A percentile compares a stretch with the other conserved stretches of the same genome.
Evolutionary conservation across 2,329 filamentous ascomycete genomes (phyloP).

Genomic region (Botryotinia globosa): DNA sequence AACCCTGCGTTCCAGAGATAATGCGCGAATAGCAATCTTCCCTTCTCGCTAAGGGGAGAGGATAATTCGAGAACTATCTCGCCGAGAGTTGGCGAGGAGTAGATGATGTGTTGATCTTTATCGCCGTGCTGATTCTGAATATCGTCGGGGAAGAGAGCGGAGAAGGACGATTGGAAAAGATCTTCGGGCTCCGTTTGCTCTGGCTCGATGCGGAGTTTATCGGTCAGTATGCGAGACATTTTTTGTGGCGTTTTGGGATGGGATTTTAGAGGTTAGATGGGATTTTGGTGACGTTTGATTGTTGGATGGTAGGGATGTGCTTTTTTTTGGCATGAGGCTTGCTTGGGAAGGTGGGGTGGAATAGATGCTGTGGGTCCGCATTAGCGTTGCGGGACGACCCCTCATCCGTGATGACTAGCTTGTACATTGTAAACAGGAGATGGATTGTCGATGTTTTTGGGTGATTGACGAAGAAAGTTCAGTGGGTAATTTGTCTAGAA

Average conservation of each 20-base stretch:
- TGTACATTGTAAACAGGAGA: neutral
- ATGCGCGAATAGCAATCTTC: constrained; percentile 64
- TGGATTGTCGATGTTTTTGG: neutral
- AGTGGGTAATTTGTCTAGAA: too few relatives aligned
- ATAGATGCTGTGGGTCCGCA: neutral
- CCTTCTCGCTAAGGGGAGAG: constrained; percentile 40
- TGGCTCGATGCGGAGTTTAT: constrained; percentile 44
- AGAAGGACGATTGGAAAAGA: constrained; percentile 56
- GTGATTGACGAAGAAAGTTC: too few relatives aligned
- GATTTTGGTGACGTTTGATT: too few relatives aligned
- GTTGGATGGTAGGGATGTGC: neutral
- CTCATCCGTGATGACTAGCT: neutral
- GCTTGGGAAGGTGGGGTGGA: neutral
- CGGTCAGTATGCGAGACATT: constrained; percentile 45
- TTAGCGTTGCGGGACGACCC: neutral
- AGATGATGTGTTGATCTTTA: constrained; percentile 53
- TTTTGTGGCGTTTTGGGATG: neutral
- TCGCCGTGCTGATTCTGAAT: constrained; percentile 60
- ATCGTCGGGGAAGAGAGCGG: constrained; percentile 67
- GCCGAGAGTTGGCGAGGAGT: constrained; percentile 48
- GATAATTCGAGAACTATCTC: neutral
- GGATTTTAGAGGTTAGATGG: neutral
- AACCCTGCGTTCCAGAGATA: constrained; percentile 70
- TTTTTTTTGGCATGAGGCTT: neutral
- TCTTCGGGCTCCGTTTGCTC: constrained; percentile 52